Evolutionary conservation across 2,329 filamentous ascomycete genomes (phyloP).

Genomic region (Aspergillus felis): DNA sequence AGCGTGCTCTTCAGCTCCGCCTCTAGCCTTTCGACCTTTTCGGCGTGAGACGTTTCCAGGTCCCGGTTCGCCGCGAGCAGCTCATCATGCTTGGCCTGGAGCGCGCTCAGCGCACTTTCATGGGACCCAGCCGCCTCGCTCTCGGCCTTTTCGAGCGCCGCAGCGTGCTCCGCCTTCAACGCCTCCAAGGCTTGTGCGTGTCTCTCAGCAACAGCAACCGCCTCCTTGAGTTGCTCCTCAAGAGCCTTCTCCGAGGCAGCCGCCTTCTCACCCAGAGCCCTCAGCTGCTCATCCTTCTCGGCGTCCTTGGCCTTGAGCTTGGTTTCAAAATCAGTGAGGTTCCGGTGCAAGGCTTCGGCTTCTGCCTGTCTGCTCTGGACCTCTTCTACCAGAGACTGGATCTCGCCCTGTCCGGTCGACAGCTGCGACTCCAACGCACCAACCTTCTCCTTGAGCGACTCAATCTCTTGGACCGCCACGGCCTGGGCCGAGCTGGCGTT

Average conservation of each 20-base stretch:
- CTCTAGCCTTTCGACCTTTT: constrained; percentile 27
- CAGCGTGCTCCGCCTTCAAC: constrained; percentile 32
- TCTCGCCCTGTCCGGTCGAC: constrained; percentile 27
- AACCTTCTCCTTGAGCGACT: constrained; percentile 34
- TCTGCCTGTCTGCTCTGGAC: constrained; percentile 35
- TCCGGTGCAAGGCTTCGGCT: constrained; percentile 36
- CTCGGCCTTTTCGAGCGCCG: constrained; percentile 31
- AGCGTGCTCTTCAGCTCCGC: constrained; percentile 19
- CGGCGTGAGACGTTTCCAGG: constrained; percentile 28
- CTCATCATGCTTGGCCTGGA: constrained; percentile 35
- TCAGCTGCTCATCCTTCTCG: constrained; percentile 30
- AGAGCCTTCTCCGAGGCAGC: constrained; percentile 31
- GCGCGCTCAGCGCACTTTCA: constrained; percentile 24
- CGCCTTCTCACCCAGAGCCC: constrained; percentile 33
- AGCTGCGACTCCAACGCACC: constrained; percentile 30
- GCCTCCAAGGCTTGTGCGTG: constrained; percentile 32
- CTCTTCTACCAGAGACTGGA: constrained; percentile 32
- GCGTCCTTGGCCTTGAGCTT: constrained; percentile 36
- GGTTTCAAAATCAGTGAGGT: constrained; percentile 33
- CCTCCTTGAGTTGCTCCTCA: constrained; percentile 30
- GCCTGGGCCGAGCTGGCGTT: constrained; percentile 30
- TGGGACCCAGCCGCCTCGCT: constrained; percentile 29
- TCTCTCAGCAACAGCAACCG: constrained; percentile 26
- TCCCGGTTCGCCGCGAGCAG: constrained; percentile 24
- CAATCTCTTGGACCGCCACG: constrained; percentile 33